These are phyloP conservation scores for Mycena galericulata DNA, from an alignment of 768 basidiomycete genomes.

Conservation along the genomic window DNA sequence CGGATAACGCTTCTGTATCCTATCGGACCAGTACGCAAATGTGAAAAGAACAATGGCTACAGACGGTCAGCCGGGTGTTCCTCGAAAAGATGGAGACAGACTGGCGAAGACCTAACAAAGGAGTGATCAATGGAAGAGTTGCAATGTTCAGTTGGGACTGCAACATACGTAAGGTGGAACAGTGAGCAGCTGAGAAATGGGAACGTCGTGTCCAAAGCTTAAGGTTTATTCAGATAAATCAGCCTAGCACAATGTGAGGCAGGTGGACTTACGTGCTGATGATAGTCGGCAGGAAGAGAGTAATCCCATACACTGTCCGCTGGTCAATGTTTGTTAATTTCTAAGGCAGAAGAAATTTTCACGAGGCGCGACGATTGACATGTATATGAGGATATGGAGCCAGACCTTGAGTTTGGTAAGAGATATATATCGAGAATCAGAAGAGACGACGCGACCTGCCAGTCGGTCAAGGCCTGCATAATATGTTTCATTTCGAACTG, in stretches of 20 bases:
- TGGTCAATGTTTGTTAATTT: neutral
- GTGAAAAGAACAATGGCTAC: constrained; percentile 62
- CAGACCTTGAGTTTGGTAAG: constrained; percentile 49
- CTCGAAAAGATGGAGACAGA: constrained; percentile 44
- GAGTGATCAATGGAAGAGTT: neutral
- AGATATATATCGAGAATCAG: neutral
- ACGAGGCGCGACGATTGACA: constrained; percentile 72
- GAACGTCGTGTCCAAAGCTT: constrained; percentile 69
- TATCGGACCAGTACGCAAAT: constrained; percentile 72
- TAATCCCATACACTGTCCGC: constrained; percentile 30
- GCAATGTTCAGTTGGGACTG: neutral
- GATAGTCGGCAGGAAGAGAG: constrained; percentile 76
- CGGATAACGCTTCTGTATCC: constrained; percentile 63
- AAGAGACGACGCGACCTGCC: constrained; percentile 61
- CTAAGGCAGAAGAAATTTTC: constrained; percentile 18
- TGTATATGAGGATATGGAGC: constrained; percentile 68
- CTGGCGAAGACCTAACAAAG: constrained; percentile 58
- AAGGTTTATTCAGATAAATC: constrained; percentile 5
- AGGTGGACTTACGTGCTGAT: no score
- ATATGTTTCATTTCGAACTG: constrained; percentile 67
- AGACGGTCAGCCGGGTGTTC: neutral
- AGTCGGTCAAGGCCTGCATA: constrained; percentile 65
- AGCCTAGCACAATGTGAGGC: no score
- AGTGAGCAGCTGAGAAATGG: constrained; percentile 74
- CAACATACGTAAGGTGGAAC: constrained; percentile 67